These are phyloP conservation scores for Cymbidium sinense DNA, from an alignment of 106 monocot species.

Conservation along the genomic window DNA sequence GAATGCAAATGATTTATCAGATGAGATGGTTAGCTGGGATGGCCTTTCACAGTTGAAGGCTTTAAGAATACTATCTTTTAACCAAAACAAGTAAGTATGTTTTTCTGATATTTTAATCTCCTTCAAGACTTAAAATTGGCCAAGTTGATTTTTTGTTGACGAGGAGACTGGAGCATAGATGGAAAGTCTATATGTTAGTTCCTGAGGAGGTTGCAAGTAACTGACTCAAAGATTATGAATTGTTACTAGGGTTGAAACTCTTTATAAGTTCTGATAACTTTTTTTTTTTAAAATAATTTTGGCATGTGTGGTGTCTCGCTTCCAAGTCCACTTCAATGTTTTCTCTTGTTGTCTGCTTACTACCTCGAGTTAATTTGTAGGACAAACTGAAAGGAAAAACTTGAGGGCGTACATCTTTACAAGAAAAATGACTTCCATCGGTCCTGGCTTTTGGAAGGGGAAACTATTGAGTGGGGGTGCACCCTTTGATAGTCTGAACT, in stretches of 20 bases:
- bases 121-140: neutral
- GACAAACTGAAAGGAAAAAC: too few species aligned
- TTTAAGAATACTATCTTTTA: constrained; percentile 54
- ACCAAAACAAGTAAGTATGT: constrained; percentile 64
- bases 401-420: too few species aligned
- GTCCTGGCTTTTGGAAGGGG: too few species aligned
- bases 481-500: too few species aligned
- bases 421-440: too few species aligned
- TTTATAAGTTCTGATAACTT: neutral
- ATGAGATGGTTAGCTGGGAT: constrained; percentile 77
- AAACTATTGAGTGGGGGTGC: too few species aligned
- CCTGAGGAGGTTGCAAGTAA: neutral
- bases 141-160: neutral
- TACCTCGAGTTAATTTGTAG: too few species aligned
- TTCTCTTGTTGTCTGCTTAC: too few species aligned
- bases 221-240: neutral
- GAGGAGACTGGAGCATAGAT: neutral
- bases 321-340: too few species aligned
- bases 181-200: neutral
- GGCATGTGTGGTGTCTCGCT: too few species aligned
- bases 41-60: constrained; percentile 58
- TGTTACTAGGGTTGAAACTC: neutral
- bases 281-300: too few species aligned
- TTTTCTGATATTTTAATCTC: neutral
- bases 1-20: constrained; percentile 66